phyloP scores from a whole-genome alignment of 2,329 filamentous ascomycete species.

The Metarhizium sp. region DNA sequence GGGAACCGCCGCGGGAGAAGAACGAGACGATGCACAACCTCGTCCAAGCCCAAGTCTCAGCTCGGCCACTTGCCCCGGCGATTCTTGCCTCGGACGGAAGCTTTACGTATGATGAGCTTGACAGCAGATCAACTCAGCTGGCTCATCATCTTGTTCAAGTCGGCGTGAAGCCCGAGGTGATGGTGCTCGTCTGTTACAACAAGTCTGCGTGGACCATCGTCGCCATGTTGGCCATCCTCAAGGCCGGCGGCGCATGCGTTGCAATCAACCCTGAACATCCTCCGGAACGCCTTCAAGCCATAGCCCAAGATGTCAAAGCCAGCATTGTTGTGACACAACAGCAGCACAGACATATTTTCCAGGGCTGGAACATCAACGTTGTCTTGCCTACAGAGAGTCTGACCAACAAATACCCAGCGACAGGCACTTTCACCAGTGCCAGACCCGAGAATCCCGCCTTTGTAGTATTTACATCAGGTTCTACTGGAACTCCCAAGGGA shows the following conservation, averaged over 20 bases:
- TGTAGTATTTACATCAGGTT: neutral
- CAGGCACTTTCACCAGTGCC: too few relatives aligned
- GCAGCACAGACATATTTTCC: too few relatives aligned
- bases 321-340: neutral
- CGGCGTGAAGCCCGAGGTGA: neutral
- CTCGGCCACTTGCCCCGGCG: too few relatives aligned
- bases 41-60: too few relatives aligned
- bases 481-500: neutral
- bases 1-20: too few relatives aligned
- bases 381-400: too few relatives aligned
- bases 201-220: neutral
- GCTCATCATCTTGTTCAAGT: neutral
- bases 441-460: neutral
- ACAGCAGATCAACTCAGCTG: neutral
- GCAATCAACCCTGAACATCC: neutral
- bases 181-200: neutral
- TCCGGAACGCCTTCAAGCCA: neutral
- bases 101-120: neutral
- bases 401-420: too few relatives aligned
- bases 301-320: too few relatives aligned
- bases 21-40: too few relatives aligned
- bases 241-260: neutral
- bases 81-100: too few relatives aligned
- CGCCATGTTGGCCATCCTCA: neutral
- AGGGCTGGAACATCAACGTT: too few relatives aligned